Conservation (phyloP, 768 basidiomycete genomes). For the Tubosaeta sp. region DNA sequence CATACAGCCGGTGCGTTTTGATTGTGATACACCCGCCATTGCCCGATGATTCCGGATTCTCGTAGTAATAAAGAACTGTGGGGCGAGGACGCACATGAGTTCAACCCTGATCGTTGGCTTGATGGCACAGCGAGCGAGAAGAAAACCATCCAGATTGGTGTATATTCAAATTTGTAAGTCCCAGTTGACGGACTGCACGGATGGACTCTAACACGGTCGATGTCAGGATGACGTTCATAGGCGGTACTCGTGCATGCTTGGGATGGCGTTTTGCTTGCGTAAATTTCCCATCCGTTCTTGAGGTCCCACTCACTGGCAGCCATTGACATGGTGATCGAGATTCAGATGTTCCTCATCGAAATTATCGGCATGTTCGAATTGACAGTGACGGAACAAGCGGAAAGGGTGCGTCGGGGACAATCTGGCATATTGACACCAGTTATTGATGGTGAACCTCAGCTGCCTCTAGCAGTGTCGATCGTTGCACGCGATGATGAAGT, state of each 20-base stretch:
- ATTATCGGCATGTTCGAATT: slow-evolving; percentile 35
- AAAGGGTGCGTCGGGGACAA: background rate
- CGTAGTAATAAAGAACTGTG: background rate
- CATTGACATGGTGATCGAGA: slow-evolving; percentile 38
- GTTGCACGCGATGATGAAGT: slow-evolving; percentile 3
- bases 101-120: background rate
- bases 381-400: background rate
- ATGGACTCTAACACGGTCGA: background rate
- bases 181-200: background rate
- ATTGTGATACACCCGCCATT: too few relatives aligned
- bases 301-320: background rate
- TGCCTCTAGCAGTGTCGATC: slow-evolving; percentile 30
- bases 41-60: too few relatives aligned
- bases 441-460: slow-evolving; percentile 9
- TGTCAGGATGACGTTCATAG: background rate
- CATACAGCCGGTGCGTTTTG: background rate
- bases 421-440: slow-evolving; percentile 28
- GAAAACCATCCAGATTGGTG: background rate
- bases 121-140: background rate
- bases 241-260: background rate
- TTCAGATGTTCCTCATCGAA: slow-evolving; percentile 58
- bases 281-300: background rate
- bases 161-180: background rate
- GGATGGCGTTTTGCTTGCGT: background rate
- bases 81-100: background rate